These are phyloP conservation scores for Niebla homalea DNA, from an alignment of 495 filamentous ascomycete species.

Conservation along the genomic window DNA sequence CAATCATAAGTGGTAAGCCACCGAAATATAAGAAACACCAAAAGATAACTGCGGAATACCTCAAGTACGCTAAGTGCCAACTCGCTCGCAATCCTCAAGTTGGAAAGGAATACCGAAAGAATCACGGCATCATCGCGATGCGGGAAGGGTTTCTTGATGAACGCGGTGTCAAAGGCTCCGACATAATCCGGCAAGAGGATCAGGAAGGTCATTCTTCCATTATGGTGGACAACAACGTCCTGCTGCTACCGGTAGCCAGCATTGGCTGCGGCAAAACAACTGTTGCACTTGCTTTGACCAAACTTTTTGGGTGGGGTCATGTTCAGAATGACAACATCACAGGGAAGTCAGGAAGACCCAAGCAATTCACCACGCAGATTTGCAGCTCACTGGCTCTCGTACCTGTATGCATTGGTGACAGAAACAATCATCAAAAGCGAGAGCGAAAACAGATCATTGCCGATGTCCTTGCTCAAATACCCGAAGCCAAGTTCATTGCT, in stretches of 20 bases:
- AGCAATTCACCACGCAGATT: conserved; percentile 56
- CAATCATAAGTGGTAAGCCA: conserved; percentile 60
- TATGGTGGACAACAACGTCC: conserved; percentile 46
- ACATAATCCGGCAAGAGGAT: conserved; percentile 58
- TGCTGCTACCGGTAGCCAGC: conserved; percentile 78
- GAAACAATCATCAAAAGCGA: conserved; percentile 82
- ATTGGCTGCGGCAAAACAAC: conserved; percentile 97
- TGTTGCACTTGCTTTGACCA: conserved; percentile 63
- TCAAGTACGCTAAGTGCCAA: conserved; percentile 62
- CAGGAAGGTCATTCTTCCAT: conserved; percentile 20
- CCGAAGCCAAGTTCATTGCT: conserved; percentile 65
- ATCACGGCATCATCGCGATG: conserved; percentile 92
- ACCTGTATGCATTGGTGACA: conserved; percentile 75
- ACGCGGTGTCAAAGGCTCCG: conserved; percentile 70
- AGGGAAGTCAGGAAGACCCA: conserved; percentile 56
- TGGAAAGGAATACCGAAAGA: conserved; percentile 55
- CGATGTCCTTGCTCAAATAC: conserved; percentile 50
- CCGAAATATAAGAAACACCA: conserved; percentile 75
- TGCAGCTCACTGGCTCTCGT: conserved; percentile 41
- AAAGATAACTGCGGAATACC: conserved; percentile 82
- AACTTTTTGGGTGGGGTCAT: conserved; percentile 87
- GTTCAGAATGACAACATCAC: conserved; percentile 93
- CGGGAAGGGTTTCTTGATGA: conserved; percentile 73
- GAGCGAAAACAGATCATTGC: conserved; percentile 78
- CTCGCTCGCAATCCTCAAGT: conserved; percentile 52